phyloP scores from a whole-genome alignment of 352 stramenopile species.

The Phytophthora boehmeriae region DNA sequence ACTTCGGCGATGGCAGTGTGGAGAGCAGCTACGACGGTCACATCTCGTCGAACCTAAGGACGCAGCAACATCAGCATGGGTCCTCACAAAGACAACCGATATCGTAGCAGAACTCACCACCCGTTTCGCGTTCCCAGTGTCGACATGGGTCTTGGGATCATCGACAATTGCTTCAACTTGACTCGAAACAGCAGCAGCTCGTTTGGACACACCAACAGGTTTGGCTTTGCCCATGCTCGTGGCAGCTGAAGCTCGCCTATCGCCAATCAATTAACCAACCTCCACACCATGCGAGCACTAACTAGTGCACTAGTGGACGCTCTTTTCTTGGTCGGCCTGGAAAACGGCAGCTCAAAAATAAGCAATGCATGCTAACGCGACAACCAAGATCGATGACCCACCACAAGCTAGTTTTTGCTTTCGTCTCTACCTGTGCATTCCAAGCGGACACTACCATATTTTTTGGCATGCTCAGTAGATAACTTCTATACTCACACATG shows the following conservation, averaged over 20 bases:
- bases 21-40: conserved; percentile 11
- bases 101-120: conserved; percentile 6
- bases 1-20: conserved; percentile 8
- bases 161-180: conserved; percentile 9
- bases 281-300: neutral
- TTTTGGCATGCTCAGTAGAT: no score
- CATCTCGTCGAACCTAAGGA: conserved; percentile 18
- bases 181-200: neutral
- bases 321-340: no score
- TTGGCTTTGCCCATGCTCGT: conserved; percentile 18
- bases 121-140: conserved; percentile 8
- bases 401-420: no score
- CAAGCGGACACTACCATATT: no score
- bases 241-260: neutral
- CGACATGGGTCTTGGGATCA: neutral
- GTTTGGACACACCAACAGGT: conserved; percentile 4
- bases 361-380: no score
- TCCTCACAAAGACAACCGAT: neutral
- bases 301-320: neutral
- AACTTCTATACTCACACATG: no score
- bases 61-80: neutral
- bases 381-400: no score
- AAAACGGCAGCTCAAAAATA: no score
- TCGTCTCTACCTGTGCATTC: no score
- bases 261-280: conserved; percentile 3